Evolutionary conservation across 2,329 filamentous ascomycete species (phyloP).

Genomic region (Fusarium praegraminearum): DNA sequence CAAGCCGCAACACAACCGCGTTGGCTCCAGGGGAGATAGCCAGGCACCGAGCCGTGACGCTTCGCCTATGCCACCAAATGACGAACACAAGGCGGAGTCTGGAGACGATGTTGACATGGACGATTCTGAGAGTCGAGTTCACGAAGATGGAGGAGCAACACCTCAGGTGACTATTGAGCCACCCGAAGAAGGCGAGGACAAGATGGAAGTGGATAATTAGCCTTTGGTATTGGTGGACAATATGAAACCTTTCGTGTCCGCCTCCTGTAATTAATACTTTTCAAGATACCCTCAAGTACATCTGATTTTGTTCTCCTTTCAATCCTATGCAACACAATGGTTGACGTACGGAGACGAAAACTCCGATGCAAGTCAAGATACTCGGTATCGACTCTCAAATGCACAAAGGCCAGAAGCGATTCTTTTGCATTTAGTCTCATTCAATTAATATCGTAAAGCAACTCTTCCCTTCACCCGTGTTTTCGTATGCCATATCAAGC

Average conservation of each 20-base stretch:
- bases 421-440: constrained; percentile 10
- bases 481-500: constrained; percentile 1
- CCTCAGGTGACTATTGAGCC: constrained; percentile 64
- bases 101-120: constrained; percentile 71
- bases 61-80: constrained; percentile 47
- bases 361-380: neutral
- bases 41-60: constrained; percentile 48
- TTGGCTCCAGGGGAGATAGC: constrained; percentile 43
- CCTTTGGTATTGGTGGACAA: neutral
- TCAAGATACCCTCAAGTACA: constrained; percentile 47
- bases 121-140: constrained; percentile 57
- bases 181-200: constrained; percentile 63
- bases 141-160: constrained; percentile 58
- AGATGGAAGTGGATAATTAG: constrained; percentile 72
- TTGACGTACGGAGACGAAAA: neutral
- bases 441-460: constrained; percentile 39
- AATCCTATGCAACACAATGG: neutral
- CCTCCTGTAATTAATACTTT: constrained; percentile 29
- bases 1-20: constrained; percentile 33
- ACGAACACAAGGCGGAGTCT: constrained; percentile 55
- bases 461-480: neutral
- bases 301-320: neutral
- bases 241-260: neutral
- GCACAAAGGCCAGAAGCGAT: constrained; percentile 29
- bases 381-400: constrained; percentile 32